Percentiles rank a stretch among this genome's conserved stretches.
phyloP scores from a whole-genome alignment of 176 grass and related monocot genomes.

The Bothriochloa decipiens region DNA sequence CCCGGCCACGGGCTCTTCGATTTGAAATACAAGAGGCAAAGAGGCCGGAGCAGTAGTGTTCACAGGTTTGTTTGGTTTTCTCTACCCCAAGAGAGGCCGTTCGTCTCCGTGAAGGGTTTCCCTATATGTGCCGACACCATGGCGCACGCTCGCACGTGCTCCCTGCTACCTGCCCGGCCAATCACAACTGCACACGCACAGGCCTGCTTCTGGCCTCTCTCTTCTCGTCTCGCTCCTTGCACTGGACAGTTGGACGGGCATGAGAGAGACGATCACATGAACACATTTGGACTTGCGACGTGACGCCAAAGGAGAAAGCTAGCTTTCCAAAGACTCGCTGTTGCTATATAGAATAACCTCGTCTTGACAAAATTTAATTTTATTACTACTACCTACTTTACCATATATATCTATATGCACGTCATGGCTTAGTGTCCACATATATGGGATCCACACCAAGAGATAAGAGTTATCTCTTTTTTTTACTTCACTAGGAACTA shows the following conservation, averaged over 20 bases:
- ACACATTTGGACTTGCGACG: constrained; percentile 11
- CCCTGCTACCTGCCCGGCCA: constrained; percentile 24
- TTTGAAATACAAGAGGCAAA: not conserved
- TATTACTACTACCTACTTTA: too few relatives aligned
- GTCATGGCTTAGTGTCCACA: too few relatives aligned
- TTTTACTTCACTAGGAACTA: not conserved
- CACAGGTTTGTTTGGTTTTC: not conserved
- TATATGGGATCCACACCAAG: too few relatives aligned
- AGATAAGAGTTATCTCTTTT: too few relatives aligned
- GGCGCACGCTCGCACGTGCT: constrained; percentile 31
- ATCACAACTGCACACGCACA: constrained; percentile 28
- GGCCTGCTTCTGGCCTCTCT: too few relatives aligned
- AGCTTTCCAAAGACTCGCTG: not conserved
- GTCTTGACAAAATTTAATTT: too few relatives aligned
- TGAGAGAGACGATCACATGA: constrained; percentile 30
- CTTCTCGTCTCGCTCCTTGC: too few relatives aligned
- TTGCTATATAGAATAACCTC: not conserved
- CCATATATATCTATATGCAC: too few relatives aligned
- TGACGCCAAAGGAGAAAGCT: not conserved
- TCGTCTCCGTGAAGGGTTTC: constrained; percentile 14
- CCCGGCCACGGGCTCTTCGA: not conserved
- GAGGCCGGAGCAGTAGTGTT: not conserved
- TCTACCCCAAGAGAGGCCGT: not conserved
- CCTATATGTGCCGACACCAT: constrained; percentile 48
- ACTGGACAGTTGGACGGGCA: constrained; percentile 31